Evolutionary conservation across 1,284 basidiomycete species (phyloP), one percentile per base, ranked within the genome.

Genomic region (Lentinula novae-zelandiae): DNA sequence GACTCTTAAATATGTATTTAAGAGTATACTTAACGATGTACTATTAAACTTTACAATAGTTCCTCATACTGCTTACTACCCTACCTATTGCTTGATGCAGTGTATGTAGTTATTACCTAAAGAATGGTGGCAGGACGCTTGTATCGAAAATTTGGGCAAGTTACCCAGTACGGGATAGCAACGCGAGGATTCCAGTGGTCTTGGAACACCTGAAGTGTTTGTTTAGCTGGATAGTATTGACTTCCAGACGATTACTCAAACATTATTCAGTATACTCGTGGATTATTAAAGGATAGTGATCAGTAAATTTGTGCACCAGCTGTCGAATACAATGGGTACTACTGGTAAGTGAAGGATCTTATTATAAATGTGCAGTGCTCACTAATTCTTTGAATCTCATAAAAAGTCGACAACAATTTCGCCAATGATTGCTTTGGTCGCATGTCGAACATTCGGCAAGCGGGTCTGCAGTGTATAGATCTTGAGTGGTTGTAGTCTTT

Each of bases 381-480:
- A 55, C 53, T 22, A 39, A 3, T 31, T 9, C 22, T 10, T 9
- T 17, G 20, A n/a, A 55, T 5, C 53, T 4, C 53, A 55, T 55
- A 15, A 55, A 55, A 3, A 44, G 20, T 10, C 53, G 40, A 42
- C 10, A 40, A 12, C 17, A 3, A 31, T 39, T 54, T 22, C 6
- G 4, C 12, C 17, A 27, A 27, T 27, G 22, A 3, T 27, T 27
- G 22, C 22, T 27, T 3, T 27, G n/a, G 10, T 13, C 7, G 50
- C 50, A 59, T 44, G 2, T 13, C 39, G 53, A 34, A 44, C 53
- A 56, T 52, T 60, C 53, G 9, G 56, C 33, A 12, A 60, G 17
- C 12, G 60, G 60, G 13, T 60, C 20, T 2, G 48, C 33, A 22
- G 38, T 20, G 31, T 51, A 40, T 22, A 60, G 3, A 31, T 60